Base-by-base conservation (phyloP, 1,139 yeast species). In the Suhomyces choctaworum region DNA sequence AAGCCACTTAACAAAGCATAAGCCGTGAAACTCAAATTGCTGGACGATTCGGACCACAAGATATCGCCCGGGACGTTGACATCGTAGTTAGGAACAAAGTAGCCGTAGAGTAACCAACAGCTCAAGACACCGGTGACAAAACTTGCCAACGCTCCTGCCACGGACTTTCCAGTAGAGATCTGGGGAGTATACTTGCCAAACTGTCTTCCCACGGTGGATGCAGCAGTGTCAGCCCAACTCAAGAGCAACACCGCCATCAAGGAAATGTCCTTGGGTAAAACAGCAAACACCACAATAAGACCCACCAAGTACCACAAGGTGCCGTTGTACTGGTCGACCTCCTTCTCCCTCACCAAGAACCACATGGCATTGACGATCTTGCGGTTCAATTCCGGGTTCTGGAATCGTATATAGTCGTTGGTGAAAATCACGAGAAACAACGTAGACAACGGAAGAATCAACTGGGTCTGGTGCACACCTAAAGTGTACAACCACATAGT, bases 221-320 rank as follows among this genome's bases (percentile, higher is more conserved):
- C 98, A 5, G 97, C 94, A 7, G 97, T 89, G 56, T 92, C 98
- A 8, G 96, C 90, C 97, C 97, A 92, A 55, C 96, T 85, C 45
- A 92, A 73, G 38, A 92, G 66, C 46, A 89, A 68, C 7, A 88
- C 79, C 17, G 95, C 73, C 67, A 89, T 70, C 16, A 90, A 67
- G 1, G 82, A 71, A 33, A 92, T 80, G 54, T 92, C 98, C 62
- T 88, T 88, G 11, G 95, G 83, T 50, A 80, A 82, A 12, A 78
- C 57, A 2, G 70, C 48, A 51, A 88, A 85, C 4, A 90, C 88
- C 42, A 86, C 63, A 20, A 80, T 65, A 35, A 88, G 66, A 2
- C 98, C 98, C 4, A 84, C 67, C 31, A 87, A 64, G 56, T 87
- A 92, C 82, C 88, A 92, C 32, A 87, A 72, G 5, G 83, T 88